These are phyloP conservation scores for Eurotiales sp. DNA, from an alignment of 2,329 filamentous ascomycete genomes.

Conservation along the genomic window DNA sequence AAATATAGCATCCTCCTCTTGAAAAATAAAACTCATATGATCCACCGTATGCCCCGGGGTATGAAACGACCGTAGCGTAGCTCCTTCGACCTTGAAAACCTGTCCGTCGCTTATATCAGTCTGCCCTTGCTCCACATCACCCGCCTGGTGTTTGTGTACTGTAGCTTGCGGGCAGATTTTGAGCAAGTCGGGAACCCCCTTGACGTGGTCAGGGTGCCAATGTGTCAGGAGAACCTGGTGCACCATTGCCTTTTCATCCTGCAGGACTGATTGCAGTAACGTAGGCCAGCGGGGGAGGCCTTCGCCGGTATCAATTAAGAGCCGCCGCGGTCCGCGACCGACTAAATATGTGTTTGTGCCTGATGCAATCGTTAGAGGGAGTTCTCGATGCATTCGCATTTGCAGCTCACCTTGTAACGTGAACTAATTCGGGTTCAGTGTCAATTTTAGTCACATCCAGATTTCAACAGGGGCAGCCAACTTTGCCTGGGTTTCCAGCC, in stretches of 20 bases:
- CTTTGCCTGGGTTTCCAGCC: constrained; percentile 86
- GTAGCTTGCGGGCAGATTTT: constrained; percentile 58
- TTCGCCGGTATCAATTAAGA: constrained; percentile 89
- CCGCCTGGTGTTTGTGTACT: constrained; percentile 65
- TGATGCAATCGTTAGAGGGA: constrained; percentile 21
- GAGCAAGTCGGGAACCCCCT: constrained; percentile 69
- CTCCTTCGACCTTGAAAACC: constrained; percentile 49
- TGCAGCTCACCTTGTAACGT: constrained; percentile 53
- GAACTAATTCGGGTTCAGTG: constrained; percentile 38
- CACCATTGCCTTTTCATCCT: constrained; percentile 65
- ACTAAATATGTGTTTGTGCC: constrained; percentile 94
- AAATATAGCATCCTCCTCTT: constrained; percentile 78
- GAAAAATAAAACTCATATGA: constrained; percentile 73
- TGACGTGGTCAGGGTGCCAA: constrained; percentile 85
- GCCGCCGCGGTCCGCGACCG: constrained; percentile 66
- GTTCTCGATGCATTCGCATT: not conserved
- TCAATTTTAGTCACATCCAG: not conserved
- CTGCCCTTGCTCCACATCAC: constrained; percentile 35
- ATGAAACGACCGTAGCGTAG: constrained; percentile 63
- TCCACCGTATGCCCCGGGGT: constrained; percentile 76
- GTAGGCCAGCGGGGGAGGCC: constrained; percentile 70
- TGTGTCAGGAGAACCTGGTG: constrained; percentile 76
- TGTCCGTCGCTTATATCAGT: constrained; percentile 55
- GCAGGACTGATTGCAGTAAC: constrained; percentile 61
- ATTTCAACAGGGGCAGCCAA: constrained; percentile 28